Evolutionary conservation across 1,284 basidiomycete species (phyloP), one percentile per base, ranked within the genome.

Genomic region (Puccinia triticina): DNA sequence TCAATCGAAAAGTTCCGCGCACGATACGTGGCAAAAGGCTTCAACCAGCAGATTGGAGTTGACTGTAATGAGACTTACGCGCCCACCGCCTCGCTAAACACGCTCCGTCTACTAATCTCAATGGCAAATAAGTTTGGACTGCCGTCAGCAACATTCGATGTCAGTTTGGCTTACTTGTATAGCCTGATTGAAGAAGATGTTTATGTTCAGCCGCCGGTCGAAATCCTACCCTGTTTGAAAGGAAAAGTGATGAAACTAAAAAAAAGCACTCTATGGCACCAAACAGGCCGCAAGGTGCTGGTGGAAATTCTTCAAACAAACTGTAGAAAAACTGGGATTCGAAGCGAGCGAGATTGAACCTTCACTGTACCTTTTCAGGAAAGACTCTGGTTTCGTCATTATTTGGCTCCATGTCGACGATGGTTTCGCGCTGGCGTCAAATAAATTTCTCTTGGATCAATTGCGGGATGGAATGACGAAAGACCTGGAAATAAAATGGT

Each of bases 61-160:
- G 82, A 83, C 29, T 83, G 71, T 77, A 66, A 73, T n/a, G 83
- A 84, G 32, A 83, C 83, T 21, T 84, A 75, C 67, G 79, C 83
- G 3, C 80, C 83, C 4, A 83, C 83, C 18, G 46, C 69, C 5
- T 71, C 72, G 23, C 34, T 64, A 8, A 71, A 32, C 18, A 66
- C 74, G 14, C 67, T 78, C 12, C 79, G 83, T 2, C 53, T 83
- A 32, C 37, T n/a, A n/a, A n/a, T n/a, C n/a, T n/a, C n/a, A n/a
- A n/a, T n/a, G n/a, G n/a, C n/a, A n/a, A n/a, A n/a, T 84, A 43
- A 61, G 14, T n/a, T 37, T 14, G n/a, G 37, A 23, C 40, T 21
- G 5, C 10, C 48, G 1, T 43, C 37, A 14, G 53, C 53, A 23
- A 34, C 53, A 4, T 69, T 69, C 16, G 67, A 69, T 46, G 46